These are phyloP conservation scores for Trichosporon sp. DNA, from an alignment of 1,284 basidiomycete species.

Conservation along the genomic window DNA sequence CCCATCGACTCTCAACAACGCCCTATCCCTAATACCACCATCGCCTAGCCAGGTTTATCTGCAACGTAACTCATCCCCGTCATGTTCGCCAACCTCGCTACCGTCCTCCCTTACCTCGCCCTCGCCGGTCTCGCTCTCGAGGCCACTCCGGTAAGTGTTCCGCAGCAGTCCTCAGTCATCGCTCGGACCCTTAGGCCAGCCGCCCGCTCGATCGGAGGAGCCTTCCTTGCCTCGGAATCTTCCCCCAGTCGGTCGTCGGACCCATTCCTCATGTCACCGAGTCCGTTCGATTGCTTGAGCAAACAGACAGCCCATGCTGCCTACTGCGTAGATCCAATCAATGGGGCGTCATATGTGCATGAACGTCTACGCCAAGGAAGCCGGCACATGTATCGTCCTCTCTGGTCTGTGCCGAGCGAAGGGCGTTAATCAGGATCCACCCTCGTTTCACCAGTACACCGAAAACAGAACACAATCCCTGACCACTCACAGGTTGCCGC, in stretches of 20 bases:
- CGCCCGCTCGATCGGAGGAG: background rate
- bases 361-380: background rate
- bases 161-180: background rate
- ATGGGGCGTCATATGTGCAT: no score
- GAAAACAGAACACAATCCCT: slow-evolving; percentile 6
- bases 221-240: background rate
- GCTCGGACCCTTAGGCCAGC: background rate
- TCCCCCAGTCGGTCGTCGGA: background rate
- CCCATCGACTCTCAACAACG: background rate
- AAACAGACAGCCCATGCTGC: background rate
- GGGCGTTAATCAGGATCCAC: background rate
- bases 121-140: slow-evolving; percentile 31
- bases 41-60: background rate
- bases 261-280: background rate
- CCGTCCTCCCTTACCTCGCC: slow-evolving; percentile 34
- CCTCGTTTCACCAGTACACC: background rate
- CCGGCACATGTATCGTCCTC: background rate
- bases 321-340: background rate
- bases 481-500: slow-evolving; percentile 18
- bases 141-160: slow-evolving; percentile 31
- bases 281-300: background rate
- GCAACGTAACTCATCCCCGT: background rate
- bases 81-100: slow-evolving; percentile 29
- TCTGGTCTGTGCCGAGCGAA: background rate
- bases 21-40: background rate